Conservation (phyloP, 1,284 basidiomycete species). For the Schizophyllum amplum region DNA sequence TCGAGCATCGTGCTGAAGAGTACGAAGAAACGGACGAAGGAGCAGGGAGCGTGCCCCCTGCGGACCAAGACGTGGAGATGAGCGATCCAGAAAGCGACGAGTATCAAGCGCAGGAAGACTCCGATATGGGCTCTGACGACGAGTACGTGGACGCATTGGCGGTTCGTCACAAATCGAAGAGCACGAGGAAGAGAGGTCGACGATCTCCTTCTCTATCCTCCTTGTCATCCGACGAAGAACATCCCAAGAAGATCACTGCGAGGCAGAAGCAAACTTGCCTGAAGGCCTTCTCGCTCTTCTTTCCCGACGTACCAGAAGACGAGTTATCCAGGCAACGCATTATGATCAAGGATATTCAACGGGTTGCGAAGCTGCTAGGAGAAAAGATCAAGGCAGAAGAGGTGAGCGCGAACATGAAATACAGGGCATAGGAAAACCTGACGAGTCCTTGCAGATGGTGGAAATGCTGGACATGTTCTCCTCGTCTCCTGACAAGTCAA, state of each 20-base stretch:
- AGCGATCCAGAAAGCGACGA: constrained; percentile 16
- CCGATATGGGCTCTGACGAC: constrained; percentile 20
- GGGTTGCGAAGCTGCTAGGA: constrained; percentile 47
- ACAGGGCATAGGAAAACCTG: neutral
- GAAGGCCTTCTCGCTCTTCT: constrained; percentile 59
- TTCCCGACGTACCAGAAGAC: constrained; percentile 34
- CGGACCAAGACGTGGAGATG: constrained; percentile 22
- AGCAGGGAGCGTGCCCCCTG: constrained; percentile 20
- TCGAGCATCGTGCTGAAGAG: constrained; percentile 31
- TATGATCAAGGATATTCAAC: constrained; percentile 54
- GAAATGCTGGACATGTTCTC: constrained; percentile 73
- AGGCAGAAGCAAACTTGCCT: constrained; percentile 48
- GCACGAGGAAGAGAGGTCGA: constrained; percentile 13
- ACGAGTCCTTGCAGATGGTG: constrained; percentile 39
- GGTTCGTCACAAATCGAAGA: constrained; percentile 7
- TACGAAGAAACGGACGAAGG: constrained; percentile 21
- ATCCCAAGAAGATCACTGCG: constrained; percentile 29
- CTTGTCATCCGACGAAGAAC: constrained; percentile 5
- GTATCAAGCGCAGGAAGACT: constrained; percentile 8
- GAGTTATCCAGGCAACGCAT: constrained; percentile 44
- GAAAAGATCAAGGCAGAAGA: constrained; percentile 67
- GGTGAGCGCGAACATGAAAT: constrained; percentile 28
- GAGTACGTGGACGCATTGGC: constrained; percentile 23
- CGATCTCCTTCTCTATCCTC: constrained; percentile 10
- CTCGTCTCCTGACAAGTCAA: constrained; percentile 52